Evolutionary conservation across 163 green algal species (phyloP), one percentile per base, ranked within the genome.

Genomic region (Scenedesmus sp.): DNA sequence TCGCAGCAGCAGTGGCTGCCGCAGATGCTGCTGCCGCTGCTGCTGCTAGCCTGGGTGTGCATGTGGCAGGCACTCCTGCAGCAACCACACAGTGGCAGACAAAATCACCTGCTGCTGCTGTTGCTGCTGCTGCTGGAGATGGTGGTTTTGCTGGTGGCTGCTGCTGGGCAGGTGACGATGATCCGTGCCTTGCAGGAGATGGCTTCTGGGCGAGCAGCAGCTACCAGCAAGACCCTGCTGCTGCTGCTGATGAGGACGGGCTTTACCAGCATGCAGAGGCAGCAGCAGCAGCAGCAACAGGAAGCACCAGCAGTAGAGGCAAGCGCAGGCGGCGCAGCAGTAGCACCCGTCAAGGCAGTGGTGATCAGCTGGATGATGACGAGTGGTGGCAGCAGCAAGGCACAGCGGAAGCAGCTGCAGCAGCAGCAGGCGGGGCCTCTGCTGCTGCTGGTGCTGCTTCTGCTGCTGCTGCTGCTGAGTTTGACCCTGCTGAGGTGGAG

Each of bases 161-260:
- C 73, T 91, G 52, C 73, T 64, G 73, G 8, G 67, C 86, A 26
- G 77, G 56, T 52, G 88, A 88, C 57, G 88, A 92, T 54, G 88
- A 92, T 84, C 88, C 88, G 26, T 88, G 79, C 46, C 23, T 92
- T n/a, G 88, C 88, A 52, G 88, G 76, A 12, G 88, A 92, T 15
- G 79, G 77, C 8, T 86, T 77, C 8, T 91, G 87, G 87, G 23
- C 16, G 1, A 77, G 57, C 10, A 77, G 57, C 26, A 76, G 57
- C 20, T n/a, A 88, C 8, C 57, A 66, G 23, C 57, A 76, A 23
- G 10, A 57, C 7, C 60, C 34, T 82, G 84, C 84, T 82, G 62
- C 60, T 89, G 60, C 60, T 82, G 84, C 10, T 23, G 74, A 9
- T 84, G 34, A 54, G 59, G 81, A n/a, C 13, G 81, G 81, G 81